Evolutionary conservation across 1,284 basidiomycete genomes (phyloP), one percentile per base, ranked within the genome.

Genomic region (Apiotrichum brassicae): DNA sequence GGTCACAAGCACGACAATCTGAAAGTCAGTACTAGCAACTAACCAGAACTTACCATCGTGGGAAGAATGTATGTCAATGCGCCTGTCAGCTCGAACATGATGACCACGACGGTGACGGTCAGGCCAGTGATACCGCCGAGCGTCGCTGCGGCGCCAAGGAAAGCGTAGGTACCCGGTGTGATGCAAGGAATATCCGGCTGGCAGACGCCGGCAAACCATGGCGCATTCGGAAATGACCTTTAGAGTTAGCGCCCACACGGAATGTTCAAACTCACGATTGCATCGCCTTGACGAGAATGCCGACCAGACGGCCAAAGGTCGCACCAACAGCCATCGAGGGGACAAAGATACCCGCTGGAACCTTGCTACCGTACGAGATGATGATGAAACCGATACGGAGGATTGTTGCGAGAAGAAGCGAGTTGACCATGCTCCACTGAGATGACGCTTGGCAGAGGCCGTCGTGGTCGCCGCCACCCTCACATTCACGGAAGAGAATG

Each of bases 41-140:
- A 97, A 95, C 26, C 19, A 16, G 14, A 7, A 63, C 79, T 64
- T 59, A 90, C 91, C 95, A 99, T 99, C 4, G 92, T 95, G 0
- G 95, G 95, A 24, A 99, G 75, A 60, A 98, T 95, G 71, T 99
- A 98, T 12, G 92, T 97, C 61, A 98, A 73, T 1, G 95, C 94
- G 9, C 95, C 95, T 2, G 95, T 99, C n/a, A 99, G 79, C 68
- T 99, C 95, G 70, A 97, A 97, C 93, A 98, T 98, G 74, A 99
- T 97, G 47, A 98, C 95, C 2, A 97, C 95, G 2, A 99, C 92
- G 0, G 93, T 91, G 20, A 98, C 90, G 0, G 95, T 98, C 56
- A 97, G 89, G 56, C 93, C 81, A 78, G 97, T 98, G 46, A 99
- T 84, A 23, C 95, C 95, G 51, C 91, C 90, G 23, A 97, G 76